Base-by-base conservation (phyloP, 345 rosid species). In the Iberis pinnata region DNA sequence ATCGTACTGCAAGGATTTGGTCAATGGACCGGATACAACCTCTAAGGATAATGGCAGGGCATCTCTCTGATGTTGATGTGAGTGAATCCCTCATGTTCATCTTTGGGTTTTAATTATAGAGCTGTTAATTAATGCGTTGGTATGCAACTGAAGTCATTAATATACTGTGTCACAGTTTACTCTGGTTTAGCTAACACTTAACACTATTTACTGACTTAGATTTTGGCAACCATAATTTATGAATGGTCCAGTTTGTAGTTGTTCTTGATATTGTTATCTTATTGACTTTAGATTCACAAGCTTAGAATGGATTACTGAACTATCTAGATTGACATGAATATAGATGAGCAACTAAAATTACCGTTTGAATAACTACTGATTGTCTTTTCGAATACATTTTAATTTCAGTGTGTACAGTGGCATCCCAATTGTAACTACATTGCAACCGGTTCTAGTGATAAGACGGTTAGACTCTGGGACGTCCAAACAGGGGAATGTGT, bases 51-150 rank as follows among this genome's bases (percentile, higher is more conserved):
- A 76, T 86, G 92, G 99, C 95, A 49, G 97, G 99, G 54, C 99
- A 93, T 76, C 68, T 93, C 49, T 93, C 95, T 58, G 99, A 93
- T 75, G 97, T 88, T 45, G 97, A 88, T 68, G 99, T 86, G 67
- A 78, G 97, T 6, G 27, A 41, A 56, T 60, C 39, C 63, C 29
- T 49, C 37, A 49, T 41, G 41, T n/a, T 2, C 25, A 22, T 54
- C 32, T 41, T 15, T 8, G n/a, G n/a, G n/a, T 61, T 17, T 15
- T 16, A 17, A 26, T 59, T 37, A 39, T 43, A 42, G 14, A 44
- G 53, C 22, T 50, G 13, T 36, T 36, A 19, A 9, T 17, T 35
- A 8, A 43, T 57, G 51, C 31, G 26, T 43, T 29, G 20, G 31
- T 38, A 18, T 37, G 48, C 56, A 38, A 20, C 20, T 46, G 33